Base-by-base conservation (phyloP, 306 rosid species). In the Bauhinia variegata region DNA sequence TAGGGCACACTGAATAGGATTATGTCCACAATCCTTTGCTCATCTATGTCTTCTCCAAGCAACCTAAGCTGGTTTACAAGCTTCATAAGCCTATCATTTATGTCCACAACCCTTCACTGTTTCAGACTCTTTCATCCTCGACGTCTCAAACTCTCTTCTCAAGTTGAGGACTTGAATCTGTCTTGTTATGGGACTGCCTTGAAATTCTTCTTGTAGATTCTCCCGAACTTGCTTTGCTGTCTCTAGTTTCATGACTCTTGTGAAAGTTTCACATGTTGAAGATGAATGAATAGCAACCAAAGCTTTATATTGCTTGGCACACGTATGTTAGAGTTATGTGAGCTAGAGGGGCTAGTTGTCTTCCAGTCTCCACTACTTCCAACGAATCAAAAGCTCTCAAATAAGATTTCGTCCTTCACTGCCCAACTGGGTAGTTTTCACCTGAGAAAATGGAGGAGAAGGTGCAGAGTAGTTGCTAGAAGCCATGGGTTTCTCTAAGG, bases 201-300 rank as follows among this genome's bases (percentile, higher is more conserved):
- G 42, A 4, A 67, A 67, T 53, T 67, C 63, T 7, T 30, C 6
- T 49, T 36, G 31, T 4, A 70, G 46, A 4, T 3, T 59, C 11
- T 48, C 53, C 34, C 59, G 48, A 0, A 53, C 68, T 37, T 70
- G 41, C 58, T 41, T 60, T 60, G 46, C 11, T 42, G 55, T 55
- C 7, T 31, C 16, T 12, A 11, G 19, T 15, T 50, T 19, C 7
- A 44, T 19, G 8, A 53, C 53, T 9, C 72, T 67, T 13, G 39
- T 37, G 41, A 53, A 7, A 6, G n/a, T 13, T 4, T 8, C 19
- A 32, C 33, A 0, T 42, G 48, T 4, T 5, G 30, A 5, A 44
- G 16, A 49, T 7, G 19, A 15, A 5, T 49, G 54, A 1, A 49
- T 16, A 15, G 28, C 19, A 0, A 7, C 3, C 10, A 49, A 16